These are phyloP conservation scores for Colletotrichum sidae DNA, from an alignment of 2,329 filamentous ascomycete species.

Conservation along the genomic window DNA sequence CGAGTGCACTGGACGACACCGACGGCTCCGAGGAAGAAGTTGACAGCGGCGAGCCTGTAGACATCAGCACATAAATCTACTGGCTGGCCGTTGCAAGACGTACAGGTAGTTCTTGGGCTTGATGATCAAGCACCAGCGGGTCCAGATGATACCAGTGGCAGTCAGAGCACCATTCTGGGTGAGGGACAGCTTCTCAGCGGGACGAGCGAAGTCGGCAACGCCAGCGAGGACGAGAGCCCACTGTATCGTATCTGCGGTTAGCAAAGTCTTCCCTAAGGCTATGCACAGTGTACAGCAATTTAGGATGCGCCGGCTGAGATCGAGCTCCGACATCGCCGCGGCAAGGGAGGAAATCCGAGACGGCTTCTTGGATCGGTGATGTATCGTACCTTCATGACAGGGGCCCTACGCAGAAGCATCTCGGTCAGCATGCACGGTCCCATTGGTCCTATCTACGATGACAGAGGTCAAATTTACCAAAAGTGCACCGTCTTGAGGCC, in stretches of 20 bases:
- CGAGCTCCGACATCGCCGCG: conserved; percentile 33
- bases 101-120: conserved; percentile 92
- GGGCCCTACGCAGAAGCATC: conserved; percentile 71
- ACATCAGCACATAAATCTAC: background rate
- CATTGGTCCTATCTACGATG: no score
- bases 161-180: conserved; percentile 93
- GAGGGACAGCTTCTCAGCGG: conserved; percentile 90
- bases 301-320: background rate
- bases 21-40: conserved; percentile 96
- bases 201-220: conserved; percentile 90
- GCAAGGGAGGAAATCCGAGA: conserved; percentile 29
- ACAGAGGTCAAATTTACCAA: conserved; percentile 70
- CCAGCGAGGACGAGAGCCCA: conserved; percentile 95
- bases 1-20: conserved; percentile 85
- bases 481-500: conserved; percentile 97
- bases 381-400: conserved; percentile 80
- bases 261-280: conserved; percentile 2
- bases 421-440: conserved; percentile 15
- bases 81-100: conserved; percentile 44
- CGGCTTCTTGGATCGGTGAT: conserved; percentile 56
- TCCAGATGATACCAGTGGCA: conserved; percentile 96
- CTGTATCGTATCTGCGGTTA: conserved; percentile 53
- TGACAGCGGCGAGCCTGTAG: conserved; percentile 86
- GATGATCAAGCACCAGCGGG: conserved; percentile 98
- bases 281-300: no score